These are phyloP conservation scores for Cryphonectria naterciae DNA, from an alignment of 2,329 filamentous ascomycete genomes.

Conservation along the genomic window DNA sequence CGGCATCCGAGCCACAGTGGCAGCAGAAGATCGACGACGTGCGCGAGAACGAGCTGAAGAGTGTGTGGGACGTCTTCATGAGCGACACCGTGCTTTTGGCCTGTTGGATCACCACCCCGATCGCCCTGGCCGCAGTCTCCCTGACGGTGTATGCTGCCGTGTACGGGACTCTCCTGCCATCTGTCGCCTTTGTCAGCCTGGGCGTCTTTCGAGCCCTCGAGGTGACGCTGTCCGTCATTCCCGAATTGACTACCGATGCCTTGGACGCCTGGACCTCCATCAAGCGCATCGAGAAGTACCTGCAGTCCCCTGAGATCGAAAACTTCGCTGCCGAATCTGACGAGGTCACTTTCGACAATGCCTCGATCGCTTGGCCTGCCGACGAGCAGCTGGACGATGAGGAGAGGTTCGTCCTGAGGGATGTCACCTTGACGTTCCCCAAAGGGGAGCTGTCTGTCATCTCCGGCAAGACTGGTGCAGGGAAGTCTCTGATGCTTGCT, in stretches of 20 bases:
- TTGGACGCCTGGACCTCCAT: conserved; percentile 76
- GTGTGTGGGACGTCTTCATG: conserved; percentile 68
- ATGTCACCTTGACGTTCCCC: conserved; percentile 70
- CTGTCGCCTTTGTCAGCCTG: conserved; percentile 78
- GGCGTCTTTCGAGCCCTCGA: conserved; percentile 77
- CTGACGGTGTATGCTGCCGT: conserved; percentile 69
- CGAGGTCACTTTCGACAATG: conserved; percentile 67
- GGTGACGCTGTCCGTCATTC: conserved; percentile 69
- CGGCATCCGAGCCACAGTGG: conserved; percentile 76
- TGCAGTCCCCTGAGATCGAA: conserved; percentile 67
- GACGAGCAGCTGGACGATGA: conserved; percentile 61
- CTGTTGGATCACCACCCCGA: conserved; percentile 75
- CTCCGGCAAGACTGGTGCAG: conserved; percentile 76
- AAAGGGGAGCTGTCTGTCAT: conserved; percentile 72
- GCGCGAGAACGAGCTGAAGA: conserved; percentile 67
- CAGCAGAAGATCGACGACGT: conserved; percentile 68
- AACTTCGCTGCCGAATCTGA: conserved; percentile 58
- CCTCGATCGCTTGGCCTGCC: conserved; percentile 74
- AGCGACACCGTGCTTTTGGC: conserved; percentile 65
- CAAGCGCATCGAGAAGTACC: conserved; percentile 71
- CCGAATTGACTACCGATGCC: conserved; percentile 71
- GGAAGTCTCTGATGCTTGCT: conserved; percentile 76
- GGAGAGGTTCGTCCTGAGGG: conserved; percentile 66
- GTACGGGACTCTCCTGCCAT: conserved; percentile 67
- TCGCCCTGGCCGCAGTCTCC: conserved; percentile 73